Percentiles rank a stretch among this genome's conserved stretches.
Evolutionary conservation across 306 rosid species (phyloP).

Genomic region (Pueraria montana): DNA sequence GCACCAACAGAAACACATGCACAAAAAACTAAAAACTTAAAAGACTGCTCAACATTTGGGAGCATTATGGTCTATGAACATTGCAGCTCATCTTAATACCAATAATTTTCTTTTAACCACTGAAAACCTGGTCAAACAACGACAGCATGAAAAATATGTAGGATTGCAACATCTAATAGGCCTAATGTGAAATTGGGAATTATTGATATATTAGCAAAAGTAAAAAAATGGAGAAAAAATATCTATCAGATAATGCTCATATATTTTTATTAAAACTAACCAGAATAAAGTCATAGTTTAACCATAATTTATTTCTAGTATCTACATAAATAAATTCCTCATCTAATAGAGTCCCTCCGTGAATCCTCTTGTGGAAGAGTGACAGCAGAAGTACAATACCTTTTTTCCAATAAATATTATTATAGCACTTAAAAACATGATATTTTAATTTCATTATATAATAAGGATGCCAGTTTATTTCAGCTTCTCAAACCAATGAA

Average conservation of each 20-base stretch:
- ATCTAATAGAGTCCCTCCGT: conserved; percentile 26
- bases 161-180: conserved; percentile 40
- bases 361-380: conserved; percentile 25
- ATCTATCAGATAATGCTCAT: neutral
- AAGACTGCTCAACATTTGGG: conserved; percentile 12
- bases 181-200: conserved; percentile 11
- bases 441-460: conserved; percentile 12
- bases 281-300: conserved; percentile 13
- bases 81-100: conserved; percentile 30
- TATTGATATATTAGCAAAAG: conserved; percentile 8
- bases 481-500: conserved; percentile 35
- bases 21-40: conserved; percentile 32
- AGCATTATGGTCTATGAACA: conserved; percentile 45
- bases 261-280: conserved; percentile 34
- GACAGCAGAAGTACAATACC: conserved; percentile 6
- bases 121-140: neutral
- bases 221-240: neutral
- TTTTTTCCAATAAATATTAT: conserved; percentile 14
- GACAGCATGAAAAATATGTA: conserved; percentile 13
- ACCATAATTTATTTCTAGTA: conserved; percentile 13
- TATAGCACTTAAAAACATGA: conserved; percentile 31
- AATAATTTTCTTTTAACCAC: conserved; percentile 28
- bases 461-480: conserved; percentile 14
- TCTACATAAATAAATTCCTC: conserved; percentile 10
- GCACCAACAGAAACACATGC: conserved; percentile 41